Evolutionary conservation across 2,329 filamentous ascomycete genomes (phyloP), one percentile per base, ranked within the genome.

Genomic region (Alternaria gansuensis): DNA sequence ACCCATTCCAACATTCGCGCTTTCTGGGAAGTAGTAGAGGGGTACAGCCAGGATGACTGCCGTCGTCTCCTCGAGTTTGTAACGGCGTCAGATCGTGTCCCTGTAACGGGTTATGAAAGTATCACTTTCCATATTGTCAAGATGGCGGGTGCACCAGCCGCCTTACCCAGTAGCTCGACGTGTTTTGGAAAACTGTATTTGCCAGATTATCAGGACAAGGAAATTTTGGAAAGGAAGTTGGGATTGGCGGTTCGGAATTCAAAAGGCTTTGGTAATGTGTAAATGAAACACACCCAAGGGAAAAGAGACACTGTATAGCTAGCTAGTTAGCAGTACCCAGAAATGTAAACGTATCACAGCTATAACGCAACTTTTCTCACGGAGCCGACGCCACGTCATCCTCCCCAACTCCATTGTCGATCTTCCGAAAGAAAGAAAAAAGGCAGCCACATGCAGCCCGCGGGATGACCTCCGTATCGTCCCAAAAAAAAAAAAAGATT

Each of bases 151-250:
- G 88, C 84, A 60, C 83, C 84, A 66, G 77, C 81, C 62, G 81
- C 66, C 75, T 71, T 99, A 68, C 95, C 95, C 3, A 96, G 90
- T 5, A 94, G 92, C 61, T 90, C 93, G 71, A 99, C 95, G 0
- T 99, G 95, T 77, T 98, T 97, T 79, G 92, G 94, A 2, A 93
- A 91, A 46, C 79, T 99, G 44, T 79, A 96, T 64, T 77, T 99
- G 61, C 95, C 95, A 1, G 89, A 93, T 78, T 99, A 98, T 76
- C 83, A 80, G 53, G 86, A 86, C 37, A 86, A 83, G 72, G 87
- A 90, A 59, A 86, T 90, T 34, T 75, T 99, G 72, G 84, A 84
- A 74, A 83, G 89, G 78, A 91, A 93, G 71, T 78, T 99, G 71
- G 84, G 82, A n/a, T 88, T 96, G 83, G 95, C 95, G 51, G 82